Evolutionary conservation across 768 basidiomycete genomes (phyloP).

Genomic region (Boletellus ananiceps): DNA sequence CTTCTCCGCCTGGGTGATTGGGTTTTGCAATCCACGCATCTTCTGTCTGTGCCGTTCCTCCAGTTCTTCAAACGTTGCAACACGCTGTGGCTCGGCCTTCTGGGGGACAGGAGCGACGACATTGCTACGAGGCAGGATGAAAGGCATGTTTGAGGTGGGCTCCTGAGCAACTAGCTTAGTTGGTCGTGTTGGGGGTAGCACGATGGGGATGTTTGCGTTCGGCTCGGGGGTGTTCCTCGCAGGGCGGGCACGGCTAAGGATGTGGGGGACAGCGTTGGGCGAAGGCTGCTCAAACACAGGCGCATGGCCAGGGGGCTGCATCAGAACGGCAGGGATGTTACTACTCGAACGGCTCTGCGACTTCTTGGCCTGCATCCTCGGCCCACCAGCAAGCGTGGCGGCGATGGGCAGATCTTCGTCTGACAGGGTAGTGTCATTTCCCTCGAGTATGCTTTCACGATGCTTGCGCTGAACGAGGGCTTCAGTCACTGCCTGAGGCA

Average conservation of each 20-base stretch:
- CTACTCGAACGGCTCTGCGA: conserved; percentile 15
- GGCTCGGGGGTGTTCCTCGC: conserved; percentile 16
- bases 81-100: conserved; percentile 45
- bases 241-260: conserved; percentile 21
- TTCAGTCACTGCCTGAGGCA: conserved; percentile 70
- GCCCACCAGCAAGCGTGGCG: conserved; percentile 11
- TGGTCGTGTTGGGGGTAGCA: conserved; percentile 26
- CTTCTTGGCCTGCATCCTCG: conserved; percentile 18
- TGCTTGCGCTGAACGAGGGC: conserved; percentile 67
- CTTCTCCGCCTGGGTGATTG: conserved; percentile 74
- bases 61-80: conserved; percentile 83
- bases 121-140: conserved; percentile 44
- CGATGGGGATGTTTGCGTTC: conserved; percentile 28
- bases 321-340: conserved; percentile 25
- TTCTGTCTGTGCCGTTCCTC: conserved; percentile 83
- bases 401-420: conserved; percentile 34
- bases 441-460: conserved; percentile 64
- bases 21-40: conserved; percentile 76
- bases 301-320: conserved; percentile 30
- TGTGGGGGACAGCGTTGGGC: conserved; percentile 16
- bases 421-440: conserved; percentile 28
- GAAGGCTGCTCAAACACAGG: conserved; percentile 24
- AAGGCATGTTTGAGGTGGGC: conserved; percentile 35
- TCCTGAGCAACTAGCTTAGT: conserved; percentile 35
- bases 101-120: conserved; percentile 43